These are phyloP conservation scores for Nakaseomyces delphensis DNA, from an alignment of 1,139 yeast genomes.

Conservation along the genomic window DNA sequence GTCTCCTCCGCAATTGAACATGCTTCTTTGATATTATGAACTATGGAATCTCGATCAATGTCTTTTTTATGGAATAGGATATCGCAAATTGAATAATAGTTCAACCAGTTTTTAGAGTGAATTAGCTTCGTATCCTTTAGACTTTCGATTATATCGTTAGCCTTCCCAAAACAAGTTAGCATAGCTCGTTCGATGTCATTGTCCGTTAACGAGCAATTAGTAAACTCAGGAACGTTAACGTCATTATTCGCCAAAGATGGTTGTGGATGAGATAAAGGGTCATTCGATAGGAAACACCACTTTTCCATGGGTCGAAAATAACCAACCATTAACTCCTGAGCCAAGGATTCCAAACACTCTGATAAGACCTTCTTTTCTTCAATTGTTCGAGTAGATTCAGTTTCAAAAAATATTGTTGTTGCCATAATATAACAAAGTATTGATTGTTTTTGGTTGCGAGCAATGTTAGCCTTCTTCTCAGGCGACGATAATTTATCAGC, in stretches of 20 bases:
- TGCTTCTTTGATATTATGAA: slow-evolving; percentile 38
- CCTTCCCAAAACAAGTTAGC: slow-evolving; percentile 35
- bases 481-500: slow-evolving; percentile 67
- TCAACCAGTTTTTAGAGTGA: slow-evolving; percentile 43
- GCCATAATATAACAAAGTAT: slow-evolving; percentile 73
- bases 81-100: slow-evolving; percentile 52
- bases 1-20: slow-evolving; percentile 37
- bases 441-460: slow-evolving; percentile 59
- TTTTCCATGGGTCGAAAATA: slow-evolving; percentile 53
- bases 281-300: slow-evolving; percentile 19
- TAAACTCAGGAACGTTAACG: neutral
- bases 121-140: neutral
- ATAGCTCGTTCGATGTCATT: slow-evolving; percentile 27
- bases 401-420: slow-evolving; percentile 26
- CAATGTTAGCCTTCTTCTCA: slow-evolving; percentile 56
- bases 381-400: slow-evolving; percentile 13
- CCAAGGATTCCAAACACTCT: slow-evolving; percentile 25
- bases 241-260: neutral
- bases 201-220: slow-evolving; percentile 16
- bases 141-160: slow-evolving; percentile 30
- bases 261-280: neutral
- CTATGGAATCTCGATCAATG: slow-evolving; percentile 27
- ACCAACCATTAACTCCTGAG: slow-evolving; percentile 24
- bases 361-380: slow-evolving; percentile 23
- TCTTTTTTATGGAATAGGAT: slow-evolving; percentile 43